Evolutionary conservation across 78 protist genomes (phyloP), one percentile per base, ranked within the genome.

Genomic region (Blattamonas nauphoetae): DNA sequence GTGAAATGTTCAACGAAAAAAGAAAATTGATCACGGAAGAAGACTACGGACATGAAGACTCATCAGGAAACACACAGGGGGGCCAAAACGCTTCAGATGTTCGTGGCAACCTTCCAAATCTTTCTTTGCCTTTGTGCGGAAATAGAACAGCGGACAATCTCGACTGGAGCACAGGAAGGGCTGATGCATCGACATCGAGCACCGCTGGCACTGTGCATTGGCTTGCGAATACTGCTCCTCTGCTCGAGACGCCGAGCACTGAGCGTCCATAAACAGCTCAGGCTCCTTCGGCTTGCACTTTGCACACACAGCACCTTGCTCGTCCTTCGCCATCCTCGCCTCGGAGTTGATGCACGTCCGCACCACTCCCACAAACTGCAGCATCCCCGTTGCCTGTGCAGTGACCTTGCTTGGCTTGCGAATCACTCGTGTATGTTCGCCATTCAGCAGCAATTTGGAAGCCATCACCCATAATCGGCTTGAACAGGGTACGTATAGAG

Each of bases 131-230:
- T 96, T 95, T 81, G 85, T 94, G 36, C 99, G 92, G 95, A 92
- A 89, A 95, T 97, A 97, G 92, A 94, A 98, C 32, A 98, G 95
- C 29, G 99, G 99, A 87, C 98, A 97, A 46, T 96, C 99, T 32
- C 96, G 88, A 35, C 88, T 91, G 11, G 35, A 86, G 87, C 97
- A 94, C 1, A 96, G 84, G 3, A 96, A 94, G 44, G 93, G 96
- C n/a, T 87, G 86, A 42, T 88, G 91, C 35, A 94, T 55, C 1
- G 91, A 83, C 32, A 91, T 95, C 84, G 92, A 95, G 88, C 99
- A 97, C 29, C 96, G 92, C 88, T 98, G 99, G 91, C 99, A 98
- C 93, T 98, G 98, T 1, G 99, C 94, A 11, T 29, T 55, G 38
- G 21, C 71, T 29, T 55, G 21, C 21, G 38, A 11, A 55, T 29